Conservation (phyloP, 805 yeast species). For the Kodamaea sagamina region DNA sequence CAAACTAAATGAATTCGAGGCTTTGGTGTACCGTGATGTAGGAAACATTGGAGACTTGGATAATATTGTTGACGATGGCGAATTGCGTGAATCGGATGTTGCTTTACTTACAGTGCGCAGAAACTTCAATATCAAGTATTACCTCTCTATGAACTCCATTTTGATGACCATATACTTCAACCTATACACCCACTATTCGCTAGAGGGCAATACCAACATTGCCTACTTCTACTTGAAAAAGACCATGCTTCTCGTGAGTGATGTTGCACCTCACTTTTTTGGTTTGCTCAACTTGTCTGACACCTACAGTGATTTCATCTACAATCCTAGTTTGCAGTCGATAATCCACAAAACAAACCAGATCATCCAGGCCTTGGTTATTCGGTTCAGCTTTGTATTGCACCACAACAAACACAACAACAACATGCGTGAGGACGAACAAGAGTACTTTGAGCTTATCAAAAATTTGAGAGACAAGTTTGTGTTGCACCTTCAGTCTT, state of each 20-base stretch:
- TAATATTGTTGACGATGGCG: slow-evolving; percentile 1
- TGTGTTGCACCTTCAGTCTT: slow-evolving; percentile 25
- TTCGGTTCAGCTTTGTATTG: slow-evolving; percentile 32
- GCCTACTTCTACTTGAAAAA: slow-evolving; percentile 15
- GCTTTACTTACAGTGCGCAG: slow-evolving; percentile 18
- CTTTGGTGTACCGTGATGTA: not conserved
- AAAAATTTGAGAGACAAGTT: slow-evolving; percentile 19
- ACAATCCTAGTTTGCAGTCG: slow-evolving; percentile 28
- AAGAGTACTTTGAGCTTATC: slow-evolving; percentile 22
- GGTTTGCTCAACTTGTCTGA: slow-evolving; percentile 18
- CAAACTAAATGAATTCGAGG: slow-evolving; percentile 11
- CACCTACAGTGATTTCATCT: slow-evolving; percentile 24
- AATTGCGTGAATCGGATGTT: slow-evolving; percentile 8
- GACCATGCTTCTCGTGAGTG: slow-evolving; percentile 12
- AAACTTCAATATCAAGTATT: slow-evolving; percentile 19
- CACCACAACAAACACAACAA: slow-evolving; percentile 28
- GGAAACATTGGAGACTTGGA: slow-evolving; percentile 3
- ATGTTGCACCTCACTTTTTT: slow-evolving; percentile 23
- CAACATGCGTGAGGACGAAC: slow-evolving; percentile 15
- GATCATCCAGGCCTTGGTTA: slow-evolving; percentile 28
- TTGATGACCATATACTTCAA: slow-evolving; percentile 21
- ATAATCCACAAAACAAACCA: slow-evolving; percentile 42
- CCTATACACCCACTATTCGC: slow-evolving; percentile 18
- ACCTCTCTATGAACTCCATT: slow-evolving; percentile 18
- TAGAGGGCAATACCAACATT: slow-evolving; percentile 8